A percentile compares a stretch with the other conserved stretches of the same genome.
Evolutionary conservation across 768 basidiomycete genomes (phyloP).

Genomic region (Russula sp.): DNA sequence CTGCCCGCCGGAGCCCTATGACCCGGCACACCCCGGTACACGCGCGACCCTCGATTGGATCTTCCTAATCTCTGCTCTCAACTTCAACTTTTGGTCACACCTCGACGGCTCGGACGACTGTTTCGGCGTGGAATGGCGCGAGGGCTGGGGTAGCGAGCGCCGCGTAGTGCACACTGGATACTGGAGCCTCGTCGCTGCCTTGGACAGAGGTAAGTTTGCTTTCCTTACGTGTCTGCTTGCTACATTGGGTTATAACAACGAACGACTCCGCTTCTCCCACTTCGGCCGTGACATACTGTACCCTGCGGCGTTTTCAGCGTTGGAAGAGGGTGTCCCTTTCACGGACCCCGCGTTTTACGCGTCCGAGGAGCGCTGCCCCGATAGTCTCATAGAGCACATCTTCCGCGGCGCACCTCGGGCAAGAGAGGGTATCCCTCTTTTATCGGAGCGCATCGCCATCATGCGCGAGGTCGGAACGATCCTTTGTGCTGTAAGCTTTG

Average conservation of each 20-base stretch:
- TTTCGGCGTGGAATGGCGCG: slow-evolving; percentile 75
- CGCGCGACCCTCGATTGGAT: slow-evolving; percentile 63
- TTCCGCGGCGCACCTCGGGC: slow-evolving; percentile 58
- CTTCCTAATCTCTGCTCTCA: slow-evolving; percentile 79
- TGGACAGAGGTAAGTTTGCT: slow-evolving; percentile 61
- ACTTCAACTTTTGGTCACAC: slow-evolving; percentile 89
- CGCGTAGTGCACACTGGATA: slow-evolving; percentile 69
- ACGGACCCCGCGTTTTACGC: slow-evolving; percentile 77
- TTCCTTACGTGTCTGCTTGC: not conserved
- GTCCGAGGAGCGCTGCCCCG: slow-evolving; percentile 62
- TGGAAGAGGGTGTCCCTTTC: slow-evolving; percentile 72
- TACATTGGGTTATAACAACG: not conserved
- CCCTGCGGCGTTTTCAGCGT: slow-evolving; percentile 40
- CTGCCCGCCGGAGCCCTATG: slow-evolving; percentile 60
- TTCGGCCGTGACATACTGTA: not conserved
- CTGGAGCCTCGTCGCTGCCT: slow-evolving; percentile 77
- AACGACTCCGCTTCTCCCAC: not conserved
- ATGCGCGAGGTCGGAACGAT: slow-evolving; percentile 75
- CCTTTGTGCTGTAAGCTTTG: slow-evolving; percentile 53
- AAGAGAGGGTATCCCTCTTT: slow-evolving; percentile 60
- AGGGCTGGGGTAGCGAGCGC: slow-evolving; percentile 53
- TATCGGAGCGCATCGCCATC: slow-evolving; percentile 63
- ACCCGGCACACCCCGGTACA: slow-evolving; percentile 45
- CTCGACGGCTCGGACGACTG: slow-evolving; percentile 50
- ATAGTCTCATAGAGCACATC: slow-evolving; percentile 58